These are phyloP conservation scores for Elongisporangium senticosum DNA, from an alignment of 352 stramenopile species.

Conservation along the genomic window DNA sequence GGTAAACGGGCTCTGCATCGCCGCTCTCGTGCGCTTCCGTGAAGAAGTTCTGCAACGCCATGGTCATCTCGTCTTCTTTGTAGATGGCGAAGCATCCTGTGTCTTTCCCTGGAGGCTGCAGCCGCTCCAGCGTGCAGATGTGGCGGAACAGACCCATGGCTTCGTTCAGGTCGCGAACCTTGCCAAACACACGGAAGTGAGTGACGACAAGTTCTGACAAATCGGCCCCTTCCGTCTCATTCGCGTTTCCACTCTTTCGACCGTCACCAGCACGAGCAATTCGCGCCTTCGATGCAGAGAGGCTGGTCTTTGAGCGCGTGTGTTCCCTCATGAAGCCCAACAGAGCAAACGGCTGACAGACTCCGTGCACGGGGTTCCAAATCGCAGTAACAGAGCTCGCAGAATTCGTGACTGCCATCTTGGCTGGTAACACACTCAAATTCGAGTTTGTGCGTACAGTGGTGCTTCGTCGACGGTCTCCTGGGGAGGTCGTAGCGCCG, in stretches of 20 bases:
- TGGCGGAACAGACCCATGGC: constrained; percentile 64
- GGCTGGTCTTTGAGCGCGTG: constrained; percentile 8
- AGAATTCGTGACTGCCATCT: not conserved
- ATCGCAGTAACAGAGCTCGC: constrained; percentile 15
- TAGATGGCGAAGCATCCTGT: constrained; percentile 62
- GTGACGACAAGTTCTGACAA: constrained; percentile 9
- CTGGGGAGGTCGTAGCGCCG: not conserved
- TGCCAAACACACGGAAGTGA: constrained; percentile 70
- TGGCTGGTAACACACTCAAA: not conserved
- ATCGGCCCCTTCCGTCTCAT: not conserved
- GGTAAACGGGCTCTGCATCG: constrained; percentile 10
- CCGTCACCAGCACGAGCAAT: not conserved
- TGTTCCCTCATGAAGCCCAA: constrained; percentile 56
- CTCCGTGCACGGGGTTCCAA: constrained; percentile 69
- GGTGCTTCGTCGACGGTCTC: not conserved
- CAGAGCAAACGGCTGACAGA: constrained; percentile 67
- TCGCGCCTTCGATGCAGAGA: constrained; percentile 11
- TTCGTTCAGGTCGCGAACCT: constrained; percentile 56
- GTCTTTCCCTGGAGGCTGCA: constrained; percentile 21
- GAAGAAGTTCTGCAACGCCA: constrained; percentile 67
- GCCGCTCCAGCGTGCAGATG: constrained; percentile 52
- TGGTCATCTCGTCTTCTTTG: constrained; percentile 81
- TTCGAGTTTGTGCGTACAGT: not conserved
- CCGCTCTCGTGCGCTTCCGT: constrained; percentile 5
- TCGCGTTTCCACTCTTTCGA: not conserved